Base-by-base conservation (phyloP, 768 basidiomycete species). In the Lenzites betulinus region DNA sequence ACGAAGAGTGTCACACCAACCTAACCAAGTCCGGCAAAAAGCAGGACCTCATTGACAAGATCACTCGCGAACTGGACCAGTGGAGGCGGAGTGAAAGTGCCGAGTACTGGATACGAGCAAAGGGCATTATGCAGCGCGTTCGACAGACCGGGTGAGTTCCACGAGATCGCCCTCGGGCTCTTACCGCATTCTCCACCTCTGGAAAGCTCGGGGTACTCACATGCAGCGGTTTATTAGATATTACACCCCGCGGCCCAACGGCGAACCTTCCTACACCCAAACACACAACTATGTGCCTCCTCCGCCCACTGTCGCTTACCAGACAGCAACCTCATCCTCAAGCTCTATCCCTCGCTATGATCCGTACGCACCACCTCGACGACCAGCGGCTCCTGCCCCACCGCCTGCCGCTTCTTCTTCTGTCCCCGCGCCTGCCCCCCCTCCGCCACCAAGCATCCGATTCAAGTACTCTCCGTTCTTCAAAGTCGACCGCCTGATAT, bases 381-480 rank as follows among this genome's bases (percentile, higher is more conserved):
- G 77, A 69, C 73, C 68, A 6, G 33, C 58, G 4, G 51, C 53
- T 3, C 54, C 62, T 11, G 70, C 76, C 22, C 66, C 78, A 13
- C 68, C 76, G 3, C 67, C 79, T 51, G 54, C 79, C 39, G 71
- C 79, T 58, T 69, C 77, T 28, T 64, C 79, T 38, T 58, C 66
- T 49, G n/a, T n/a, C n/a, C n/a, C n/a, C n/a, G 47, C 47, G 8
- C 50, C 62, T 11, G 33, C 67, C 42, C 57, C 67, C 39, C 66
- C 68, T 54, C 68, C 67, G 42, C 51, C 73, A 64, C 71, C 26
- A 62, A 90, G 70, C 22, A 84, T 93, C 44, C 84, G 83, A 49
- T 93, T 93, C 76, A 92, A 88, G 66, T 80, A 83, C 9, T 93
- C 92, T 0, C 92, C 92, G 0, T 94, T 93, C 71, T 88, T 88